Base-by-base conservation (phyloP, 257 asterid species). In the Plantago ovata region DNA sequence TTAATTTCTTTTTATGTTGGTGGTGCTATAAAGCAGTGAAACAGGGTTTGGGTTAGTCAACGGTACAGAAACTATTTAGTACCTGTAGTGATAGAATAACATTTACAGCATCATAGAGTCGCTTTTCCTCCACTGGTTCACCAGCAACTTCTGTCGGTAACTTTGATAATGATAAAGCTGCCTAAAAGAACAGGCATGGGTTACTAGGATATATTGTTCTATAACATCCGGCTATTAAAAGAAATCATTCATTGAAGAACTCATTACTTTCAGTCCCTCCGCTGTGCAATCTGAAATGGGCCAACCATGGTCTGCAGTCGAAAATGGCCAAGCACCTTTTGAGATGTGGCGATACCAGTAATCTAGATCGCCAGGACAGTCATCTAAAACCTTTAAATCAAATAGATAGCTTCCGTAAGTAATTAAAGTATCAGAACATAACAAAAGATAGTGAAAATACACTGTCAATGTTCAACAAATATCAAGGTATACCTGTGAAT, bases 321-420 rank as follows among this genome's bases (percentile, higher is more conserved):
- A 93, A 70, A 93, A 93, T 42, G 99, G 97, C 99, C 99, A 93
- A 71, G 97, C 99, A 42, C 99, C 99, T 86, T 93, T 93, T 39
- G 99, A 93, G 71, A 93, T 84, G 79, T 93, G 99, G 32, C 99
- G 96, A 69, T 81, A 86, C 96, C 96, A 93, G 59, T 9, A 61
- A 70, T 68, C 74, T 41, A 89, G 85, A 72, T 89, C 62, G 33
- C 99, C 99, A 13, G 96, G 82, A 81, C 96, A 86, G 71, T 89
- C 84, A 60, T 89, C 96, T 56, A 58, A 60, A 62, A 93, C 99
- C 99, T 93, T 72, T 68, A 66, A 66, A 45, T 52, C 56, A 61
- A 66, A 23, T 58, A 57, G 46, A 39, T 21, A 41, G 38, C 48
- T 44, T 43, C 24, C 42, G 42, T 62, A 57, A 53, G 64, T 65